Percentiles rank a stretch among this genome's conserved stretches.
phyloP scores from a whole-genome alignment of 441 rosid species.

The Macaranga tanarius region DNA sequence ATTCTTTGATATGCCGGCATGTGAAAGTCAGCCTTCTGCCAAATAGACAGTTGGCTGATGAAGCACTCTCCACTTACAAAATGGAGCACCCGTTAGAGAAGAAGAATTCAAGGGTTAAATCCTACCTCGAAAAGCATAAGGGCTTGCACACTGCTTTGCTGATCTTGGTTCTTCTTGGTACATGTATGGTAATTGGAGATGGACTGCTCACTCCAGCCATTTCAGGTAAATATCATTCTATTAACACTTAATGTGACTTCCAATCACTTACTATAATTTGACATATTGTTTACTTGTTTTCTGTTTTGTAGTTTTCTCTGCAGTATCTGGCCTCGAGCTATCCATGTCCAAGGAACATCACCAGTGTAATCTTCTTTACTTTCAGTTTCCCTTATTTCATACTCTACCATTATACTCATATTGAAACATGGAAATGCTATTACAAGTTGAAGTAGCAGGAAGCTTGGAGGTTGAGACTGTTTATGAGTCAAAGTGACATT shows the following conservation, averaged over 20 bases:
- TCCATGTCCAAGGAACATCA: conserved; percentile 92
- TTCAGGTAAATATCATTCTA: conserved; percentile 53
- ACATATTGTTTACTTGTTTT: not conserved
- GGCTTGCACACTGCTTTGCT: conserved; percentile 80
- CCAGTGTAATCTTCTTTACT: conserved; percentile 59
- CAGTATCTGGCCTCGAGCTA: conserved; percentile 95
- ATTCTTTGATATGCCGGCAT: conserved; percentile 89
- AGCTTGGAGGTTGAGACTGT: not conserved
- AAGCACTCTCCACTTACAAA: conserved; percentile 85
- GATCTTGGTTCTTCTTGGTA: conserved; percentile 88
- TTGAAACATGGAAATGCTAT: not conserved
- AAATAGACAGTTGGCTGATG: conserved; percentile 83
- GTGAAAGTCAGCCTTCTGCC: conserved; percentile 91
- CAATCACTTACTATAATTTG: not conserved
- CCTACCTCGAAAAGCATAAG: conserved; percentile 74
- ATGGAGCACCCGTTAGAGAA: conserved; percentile 66
- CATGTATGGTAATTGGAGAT: conserved; percentile 99
- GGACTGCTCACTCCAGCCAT: conserved; percentile 97
- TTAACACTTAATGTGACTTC: not conserved
- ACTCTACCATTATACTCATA: conserved; percentile 5
- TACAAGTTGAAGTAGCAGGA: not conserved
- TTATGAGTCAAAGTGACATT: not conserved
- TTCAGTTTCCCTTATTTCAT: conserved; percentile 5
- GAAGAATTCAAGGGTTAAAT: conserved; percentile 55
- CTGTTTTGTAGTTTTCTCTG: conserved; percentile 72